A percentile compares a stretch with the other conserved stretches of the same genome.
phyloP scores from a whole-genome alignment of 306 rosid genomes.

The Castanea crenata region DNA sequence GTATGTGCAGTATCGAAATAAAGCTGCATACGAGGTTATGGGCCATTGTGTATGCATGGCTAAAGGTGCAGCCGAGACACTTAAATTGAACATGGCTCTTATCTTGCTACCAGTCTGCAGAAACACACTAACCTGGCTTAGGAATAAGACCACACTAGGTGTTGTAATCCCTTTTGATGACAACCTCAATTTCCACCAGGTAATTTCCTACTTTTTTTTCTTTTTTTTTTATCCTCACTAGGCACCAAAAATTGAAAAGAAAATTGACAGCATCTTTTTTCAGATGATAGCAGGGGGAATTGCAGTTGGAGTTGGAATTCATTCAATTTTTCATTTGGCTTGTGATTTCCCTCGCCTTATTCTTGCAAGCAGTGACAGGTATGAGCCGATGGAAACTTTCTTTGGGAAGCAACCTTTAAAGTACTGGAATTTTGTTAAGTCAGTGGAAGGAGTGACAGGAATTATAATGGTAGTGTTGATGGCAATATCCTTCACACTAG shows the following conservation, averaged over 20 bases:
- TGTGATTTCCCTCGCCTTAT: slow-evolving; percentile 58
- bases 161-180: slow-evolving; percentile 55
- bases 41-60: slow-evolving; percentile 73
- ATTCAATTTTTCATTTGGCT: slow-evolving; percentile 44
- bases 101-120: slow-evolving; percentile 57
- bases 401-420: slow-evolving; percentile 41
- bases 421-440: slow-evolving; percentile 57
- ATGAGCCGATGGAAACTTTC: slow-evolving; percentile 43
- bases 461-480: slow-evolving; percentile 49
- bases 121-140: slow-evolving; percentile 56
- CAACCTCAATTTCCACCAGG: slow-evolving; percentile 63
- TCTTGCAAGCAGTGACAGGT: slow-evolving; percentile 39
- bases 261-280: not conserved
- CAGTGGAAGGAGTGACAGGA: slow-evolving; percentile 64
- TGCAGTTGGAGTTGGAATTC: slow-evolving; percentile 46
- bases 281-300: slow-evolving; percentile 36
- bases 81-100: slow-evolving; percentile 62
- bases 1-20: slow-evolving; percentile 39
- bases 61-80: slow-evolving; percentile 74
- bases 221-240: not conserved
- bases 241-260: not conserved
- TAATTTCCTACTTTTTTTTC: slow-evolving; percentile 10
- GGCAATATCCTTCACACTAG: slow-evolving; percentile 54
- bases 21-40: slow-evolving; percentile 44
- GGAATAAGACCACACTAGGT: slow-evolving; percentile 51